Base-by-base conservation (phyloP, 768 basidiomycete species). In the Pisolithus tinctorius region DNA sequence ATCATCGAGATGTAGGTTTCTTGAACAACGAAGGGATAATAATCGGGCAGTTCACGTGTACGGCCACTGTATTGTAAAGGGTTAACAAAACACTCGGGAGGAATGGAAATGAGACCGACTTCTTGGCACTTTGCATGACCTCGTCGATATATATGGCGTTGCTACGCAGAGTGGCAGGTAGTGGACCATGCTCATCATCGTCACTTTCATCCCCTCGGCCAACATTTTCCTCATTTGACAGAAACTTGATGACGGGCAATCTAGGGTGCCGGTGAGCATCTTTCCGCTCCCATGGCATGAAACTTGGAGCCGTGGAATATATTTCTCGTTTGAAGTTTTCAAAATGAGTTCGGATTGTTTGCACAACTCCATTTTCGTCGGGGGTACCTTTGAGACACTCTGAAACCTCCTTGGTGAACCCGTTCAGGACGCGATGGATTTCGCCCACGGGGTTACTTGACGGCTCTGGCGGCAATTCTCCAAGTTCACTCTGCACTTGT, bases 11-110 rank as follows among this genome's bases (percentile, higher is more conserved):
- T 83, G 53, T 77, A 83, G 0, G 63, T 59, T 9, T 71, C 63
- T 45, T 81, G 78, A 0, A 88, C 81, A 0, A 81, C 68, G 53
- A 82, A 87, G 0, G 86, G 85, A 53, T 80, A 84, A 53, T 77
- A 75, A 13, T 78, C 82, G 0, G 85, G 86, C 0, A 88, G 73
- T 57, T 88, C 86, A 1, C 88, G 78, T 1, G 85, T 83, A 3
- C 82, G 75, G 1, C 86, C 79, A 20, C 88, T 89, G 51, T 16
- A 36, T 30, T 47, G 39, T 14, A 26, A 47, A 16, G 25, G 31
- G 17, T 11, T 31, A 26, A 17, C 11, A 17, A 2, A 0, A 16
- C 8, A 31, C 4, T 2, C 8, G 17, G 2, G 16, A 14, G 8
- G 8, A 30, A 13, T 20, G 25, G 9, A 20, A 36, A 34, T n/a